Evolutionary conservation across 2,329 filamentous ascomycete genomes (phyloP).

Genomic region (Biscogniauxia marginata): DNA sequence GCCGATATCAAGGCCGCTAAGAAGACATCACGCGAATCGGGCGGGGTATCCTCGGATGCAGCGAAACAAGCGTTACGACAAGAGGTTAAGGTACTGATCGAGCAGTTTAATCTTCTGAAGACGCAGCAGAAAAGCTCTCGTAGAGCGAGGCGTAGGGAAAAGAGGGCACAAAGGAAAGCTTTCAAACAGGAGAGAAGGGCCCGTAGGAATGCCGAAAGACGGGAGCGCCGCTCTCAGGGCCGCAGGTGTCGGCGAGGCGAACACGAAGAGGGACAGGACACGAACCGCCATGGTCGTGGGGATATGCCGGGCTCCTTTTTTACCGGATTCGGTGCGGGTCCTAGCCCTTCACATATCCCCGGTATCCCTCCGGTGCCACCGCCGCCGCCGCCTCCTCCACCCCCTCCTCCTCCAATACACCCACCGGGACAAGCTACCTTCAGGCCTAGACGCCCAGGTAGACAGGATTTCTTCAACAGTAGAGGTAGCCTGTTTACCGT

Average conservation of each 20-base stretch:
- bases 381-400: neutral
- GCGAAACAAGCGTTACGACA: constrained; percentile 14
- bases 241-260: constrained; percentile 1
- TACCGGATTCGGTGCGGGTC: neutral
- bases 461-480: constrained; percentile 3
- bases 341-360: neutral
- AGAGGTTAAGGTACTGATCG: constrained; percentile 39
- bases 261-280: neutral
- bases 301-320: neutral
- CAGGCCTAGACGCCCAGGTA: neutral
- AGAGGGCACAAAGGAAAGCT: constrained; percentile 29
- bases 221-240: neutral
- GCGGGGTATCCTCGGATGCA: constrained; percentile 1
- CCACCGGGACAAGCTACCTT: neutral
- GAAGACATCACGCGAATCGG: constrained; percentile 8
- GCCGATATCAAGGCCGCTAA: constrained; percentile 44
- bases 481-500: constrained; percentile 4
- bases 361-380: neutral
- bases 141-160: constrained; percentile 32
- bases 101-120: constrained; percentile 46
- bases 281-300: neutral
- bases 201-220: constrained; percentile 5
- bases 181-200: constrained; percentile 30
- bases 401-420: neutral
- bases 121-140: constrained; percentile 38